Conservation (phyloP, 495 filamentous ascomycete genomes). For the Lophiostoma macrostomum region DNA sequence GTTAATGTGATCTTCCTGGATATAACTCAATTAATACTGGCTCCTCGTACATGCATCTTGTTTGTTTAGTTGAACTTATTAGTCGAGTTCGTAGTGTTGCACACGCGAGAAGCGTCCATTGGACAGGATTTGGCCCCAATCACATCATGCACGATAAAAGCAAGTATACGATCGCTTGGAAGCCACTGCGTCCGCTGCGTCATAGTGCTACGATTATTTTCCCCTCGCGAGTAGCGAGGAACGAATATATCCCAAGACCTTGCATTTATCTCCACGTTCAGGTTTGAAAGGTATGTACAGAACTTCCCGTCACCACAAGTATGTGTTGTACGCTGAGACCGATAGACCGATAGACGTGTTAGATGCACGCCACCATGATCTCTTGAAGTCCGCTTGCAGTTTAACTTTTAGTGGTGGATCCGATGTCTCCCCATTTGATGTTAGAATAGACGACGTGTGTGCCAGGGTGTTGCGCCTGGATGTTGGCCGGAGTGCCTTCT, state of each 20-base stretch:
- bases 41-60: too few relatives aligned
- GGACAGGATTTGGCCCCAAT: too few relatives aligned
- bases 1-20: too few relatives aligned
- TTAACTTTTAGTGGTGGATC: constrained; percentile 28
- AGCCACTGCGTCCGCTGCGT: too few relatives aligned
- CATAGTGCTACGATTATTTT: background rate
- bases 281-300: constrained; percentile 3
- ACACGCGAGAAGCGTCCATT: too few relatives aligned
- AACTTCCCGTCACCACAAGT: constrained; percentile 2
- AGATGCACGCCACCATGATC: constrained; percentile 5
- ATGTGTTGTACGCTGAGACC: background rate
- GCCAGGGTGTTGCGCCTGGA: constrained; percentile 30
- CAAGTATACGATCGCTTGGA: too few relatives aligned
- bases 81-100: too few relatives aligned
- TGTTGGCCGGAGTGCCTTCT: constrained; percentile 31
- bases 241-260: constrained; percentile 5
- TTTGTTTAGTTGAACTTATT: too few relatives aligned
- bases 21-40: too few relatives aligned
- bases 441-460: constrained; percentile 35
- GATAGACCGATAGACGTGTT: constrained; percentile 2
- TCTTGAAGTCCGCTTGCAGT: too few relatives aligned
- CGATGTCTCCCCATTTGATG: constrained; percentile 38
- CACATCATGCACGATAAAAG: too few relatives aligned
- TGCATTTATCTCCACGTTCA: background rate
- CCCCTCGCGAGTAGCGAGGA: background rate